Evolutionary conservation across 2,329 filamentous ascomycete species (phyloP).

Genomic region (Fusarium coffeatum): DNA sequence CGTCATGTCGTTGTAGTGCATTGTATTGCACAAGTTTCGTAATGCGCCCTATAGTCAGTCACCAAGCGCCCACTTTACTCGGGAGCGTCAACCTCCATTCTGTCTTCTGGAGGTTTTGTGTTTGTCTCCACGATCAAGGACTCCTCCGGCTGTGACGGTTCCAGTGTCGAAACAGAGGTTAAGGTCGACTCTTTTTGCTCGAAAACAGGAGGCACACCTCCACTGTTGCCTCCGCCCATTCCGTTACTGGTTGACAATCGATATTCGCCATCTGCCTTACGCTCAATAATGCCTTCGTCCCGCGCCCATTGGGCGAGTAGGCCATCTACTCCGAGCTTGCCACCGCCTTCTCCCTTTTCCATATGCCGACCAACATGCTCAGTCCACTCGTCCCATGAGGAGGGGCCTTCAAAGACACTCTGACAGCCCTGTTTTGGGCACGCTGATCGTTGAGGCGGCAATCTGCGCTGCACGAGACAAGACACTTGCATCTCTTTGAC

Average conservation of each 20-base stretch:
- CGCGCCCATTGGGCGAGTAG: conserved; percentile 71
- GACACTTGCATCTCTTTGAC: conserved; percentile 77
- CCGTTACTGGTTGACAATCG: conserved; percentile 56
- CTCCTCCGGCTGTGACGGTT: conserved; percentile 43
- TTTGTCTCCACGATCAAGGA: conserved; percentile 42
- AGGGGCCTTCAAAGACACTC: conserved; percentile 74
- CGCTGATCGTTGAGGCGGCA: conserved; percentile 76
- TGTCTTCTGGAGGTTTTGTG: conserved; percentile 42
- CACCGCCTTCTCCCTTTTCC: conserved; percentile 75
- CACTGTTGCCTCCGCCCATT: conserved; percentile 33
- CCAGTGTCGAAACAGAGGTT: conserved; percentile 35
- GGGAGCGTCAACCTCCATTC: conserved; percentile 45
- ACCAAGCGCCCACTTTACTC: conserved; percentile 25
- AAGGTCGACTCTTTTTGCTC: conserved; percentile 47
- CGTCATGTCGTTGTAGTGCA: conserved; percentile 39
- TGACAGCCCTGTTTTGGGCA: conserved; percentile 79
- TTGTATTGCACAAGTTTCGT: conserved; percentile 35
- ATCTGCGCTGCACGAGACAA: conserved; percentile 77
- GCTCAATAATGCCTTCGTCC: conserved; percentile 72
- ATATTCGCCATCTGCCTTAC: conserved; percentile 66
- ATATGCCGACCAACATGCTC: conserved; percentile 93
- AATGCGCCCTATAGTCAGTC: conserved; percentile 32
- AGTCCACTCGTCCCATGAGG: conserved; percentile 89
- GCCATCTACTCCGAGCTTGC: conserved; percentile 66
- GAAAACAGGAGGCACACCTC: conserved; percentile 20